A percentile compares a stretch with the other conserved stretches of the same genome.
phyloP scores from a whole-genome alignment of 352 stramenopile species.

The Globisporangium echinulatum region DNA sequence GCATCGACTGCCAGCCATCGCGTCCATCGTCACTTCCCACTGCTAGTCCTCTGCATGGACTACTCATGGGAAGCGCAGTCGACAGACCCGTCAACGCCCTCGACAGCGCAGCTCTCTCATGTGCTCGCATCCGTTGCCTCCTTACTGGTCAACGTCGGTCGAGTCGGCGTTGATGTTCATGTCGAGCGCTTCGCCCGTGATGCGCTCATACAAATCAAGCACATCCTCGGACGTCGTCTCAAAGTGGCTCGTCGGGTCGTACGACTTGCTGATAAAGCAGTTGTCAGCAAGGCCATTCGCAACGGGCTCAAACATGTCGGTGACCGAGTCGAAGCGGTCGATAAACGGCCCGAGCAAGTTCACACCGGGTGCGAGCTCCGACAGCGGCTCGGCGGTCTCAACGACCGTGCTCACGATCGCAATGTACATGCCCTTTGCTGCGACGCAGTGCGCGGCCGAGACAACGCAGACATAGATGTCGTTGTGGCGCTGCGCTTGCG shows the following conservation, averaged over 20 bases:
- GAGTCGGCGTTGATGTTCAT: slow-evolving; percentile 97
- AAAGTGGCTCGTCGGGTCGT: slow-evolving; percentile 94
- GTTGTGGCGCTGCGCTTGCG: slow-evolving; percentile 92
- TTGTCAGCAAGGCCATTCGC: slow-evolving; percentile 90
- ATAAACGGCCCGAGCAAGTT: slow-evolving; percentile 95
- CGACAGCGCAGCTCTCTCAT: too few species aligned
- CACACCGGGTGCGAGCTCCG: slow-evolving; percentile 93
- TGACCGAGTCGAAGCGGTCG: slow-evolving; percentile 95
- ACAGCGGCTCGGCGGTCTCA: slow-evolving; percentile 93
- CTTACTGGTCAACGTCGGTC: slow-evolving; percentile 92
- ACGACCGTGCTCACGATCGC: slow-evolving; percentile 98
- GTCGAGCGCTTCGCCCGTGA: slow-evolving; percentile 96
- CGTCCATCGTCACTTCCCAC: too few species aligned
- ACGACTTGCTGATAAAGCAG: slow-evolving; percentile 97
- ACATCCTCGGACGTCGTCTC: slow-evolving; percentile 96
- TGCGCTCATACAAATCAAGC: slow-evolving; percentile 96
- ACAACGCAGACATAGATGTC: slow-evolving; percentile 99
- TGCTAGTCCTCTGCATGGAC: too few species aligned
- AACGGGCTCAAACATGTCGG: slow-evolving; percentile 93
- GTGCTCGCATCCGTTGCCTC: neutral
- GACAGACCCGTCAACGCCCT: too few species aligned
- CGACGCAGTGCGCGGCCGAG: slow-evolving; percentile 92
- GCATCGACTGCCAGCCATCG: too few species aligned
- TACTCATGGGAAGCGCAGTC: too few species aligned
- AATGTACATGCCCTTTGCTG: slow-evolving; percentile 96